Base-by-base conservation (phyloP, 73 alveolate genomes). In the Paramecium biaurelia region DNA sequence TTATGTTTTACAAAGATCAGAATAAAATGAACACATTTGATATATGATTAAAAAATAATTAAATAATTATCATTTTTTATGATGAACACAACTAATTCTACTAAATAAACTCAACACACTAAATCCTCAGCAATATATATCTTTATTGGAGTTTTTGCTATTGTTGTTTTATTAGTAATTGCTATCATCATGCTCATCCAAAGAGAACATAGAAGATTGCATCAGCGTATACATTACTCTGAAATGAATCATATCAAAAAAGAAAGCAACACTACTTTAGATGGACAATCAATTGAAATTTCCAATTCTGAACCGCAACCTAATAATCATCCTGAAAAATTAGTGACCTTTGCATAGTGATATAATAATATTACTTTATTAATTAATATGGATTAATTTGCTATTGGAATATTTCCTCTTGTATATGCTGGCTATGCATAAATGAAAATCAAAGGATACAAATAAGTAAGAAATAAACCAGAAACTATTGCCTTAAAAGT, bases 301-400 rank as follows among this genome's bases (percentile, higher is more conserved):
- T 23, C 84, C 10, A 1, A 26, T 1, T 63, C 84, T 12, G 84
- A 63, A 63, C 24, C 0, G 21, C 26, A 63, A 63, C 53, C 41
- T 5, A 26, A n/a, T n/a, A n/a, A 41, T 10, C 23, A 14, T 23
- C 84, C 84, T 30, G 84, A 63, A 1, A 63, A 63, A 32, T 63
- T 63, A 15, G 84, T 63, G 84, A 63, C 84, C n/a, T 63, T 63
- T 12, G 84, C 84, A 63, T 32, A 63, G 84, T 63, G 84, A 63
- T 63, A 30, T 63, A 3, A 53, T 53, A 63, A 53, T 53, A 63
- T 23, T 63, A 63, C 43, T 63, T 63, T 23, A 30, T 63, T 63
- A 11, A 63, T 63, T 63, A 63, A 26, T 63, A 63, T 63, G 84
- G 84, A 63, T 63, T 63, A 63, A 63, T 63, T 63, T 30, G 84